Evolutionary conservation across 495 filamentous ascomycete genomes (phyloP).

Genomic region (Talaromyces stipitatus): DNA sequence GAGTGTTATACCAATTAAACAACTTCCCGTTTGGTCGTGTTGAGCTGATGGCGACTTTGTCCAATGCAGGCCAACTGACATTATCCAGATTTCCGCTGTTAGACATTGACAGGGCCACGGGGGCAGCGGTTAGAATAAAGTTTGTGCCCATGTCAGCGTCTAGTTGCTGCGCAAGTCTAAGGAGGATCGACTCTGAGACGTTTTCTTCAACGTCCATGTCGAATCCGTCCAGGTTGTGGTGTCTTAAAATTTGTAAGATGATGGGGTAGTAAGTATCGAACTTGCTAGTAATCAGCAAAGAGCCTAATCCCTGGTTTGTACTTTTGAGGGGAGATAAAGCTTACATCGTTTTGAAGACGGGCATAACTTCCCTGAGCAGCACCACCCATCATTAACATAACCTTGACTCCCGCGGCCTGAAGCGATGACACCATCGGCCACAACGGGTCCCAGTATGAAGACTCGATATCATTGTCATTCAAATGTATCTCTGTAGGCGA

Average conservation of each 20-base stretch:
- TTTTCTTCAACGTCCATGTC: constrained; percentile 65
- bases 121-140: constrained; percentile 60
- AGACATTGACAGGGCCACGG: constrained; percentile 42
- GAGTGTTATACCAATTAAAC: constrained; percentile 61
- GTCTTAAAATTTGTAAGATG: constrained; percentile 40
- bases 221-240: constrained; percentile 47
- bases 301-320: no score
- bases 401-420: constrained; percentile 55
- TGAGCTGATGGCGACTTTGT: background rate
- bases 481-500: constrained; percentile 54
- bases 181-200: constrained; percentile 49
- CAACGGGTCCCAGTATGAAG: constrained; percentile 45
- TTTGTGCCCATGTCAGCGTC: constrained; percentile 51
- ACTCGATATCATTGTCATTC: constrained; percentile 53
- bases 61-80: constrained; percentile 2
- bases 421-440: constrained; percentile 63
- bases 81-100: constrained; percentile 6
- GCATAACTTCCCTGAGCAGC: constrained; percentile 62
- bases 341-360: constrained; percentile 47
- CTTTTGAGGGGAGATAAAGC: background rate
- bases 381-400: constrained; percentile 78
- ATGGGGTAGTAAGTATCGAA: constrained; percentile 54
- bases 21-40: constrained; percentile 4
- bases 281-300: no score
- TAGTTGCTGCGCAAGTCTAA: constrained; percentile 51